Evolutionary conservation across 257 asterid genomes (phyloP).

Genomic region (Solanum lycopersicoides): DNA sequence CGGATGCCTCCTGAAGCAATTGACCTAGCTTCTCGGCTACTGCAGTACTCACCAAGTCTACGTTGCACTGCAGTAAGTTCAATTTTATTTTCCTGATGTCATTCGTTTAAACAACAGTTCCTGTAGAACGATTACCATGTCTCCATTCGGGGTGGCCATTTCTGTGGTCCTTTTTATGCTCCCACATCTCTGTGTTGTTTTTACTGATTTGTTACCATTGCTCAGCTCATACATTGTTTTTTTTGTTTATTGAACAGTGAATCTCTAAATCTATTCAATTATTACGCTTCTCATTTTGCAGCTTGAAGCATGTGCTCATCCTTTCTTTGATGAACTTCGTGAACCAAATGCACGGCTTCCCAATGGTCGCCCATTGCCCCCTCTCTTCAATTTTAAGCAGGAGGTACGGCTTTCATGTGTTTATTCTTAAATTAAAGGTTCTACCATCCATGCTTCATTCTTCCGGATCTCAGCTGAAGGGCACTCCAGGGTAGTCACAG

Average conservation of each 20-base stretch:
- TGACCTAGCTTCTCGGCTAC: constrained; percentile 86
- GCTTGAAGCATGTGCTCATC: constrained; percentile 85
- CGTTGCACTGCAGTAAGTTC: constrained; percentile 91
- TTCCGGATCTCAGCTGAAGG: not conserved
- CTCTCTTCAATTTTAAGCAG: constrained; percentile 82
- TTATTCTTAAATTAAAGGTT: not conserved
- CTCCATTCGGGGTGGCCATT: not conserved
- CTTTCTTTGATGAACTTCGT: constrained; percentile 92
- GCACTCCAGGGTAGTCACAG: not conserved
- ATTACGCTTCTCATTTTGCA: constrained; percentile 27
- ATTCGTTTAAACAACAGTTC: not conserved
- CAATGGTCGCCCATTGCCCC: constrained; percentile 81
- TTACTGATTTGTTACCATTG: not conserved
- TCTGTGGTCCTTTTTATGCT: not conserved
- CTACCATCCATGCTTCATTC: not conserved
- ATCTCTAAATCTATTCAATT: not conserved
- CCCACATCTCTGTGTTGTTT: not conserved
- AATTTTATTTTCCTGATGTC: not conserved
- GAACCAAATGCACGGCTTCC: constrained; percentile 85
- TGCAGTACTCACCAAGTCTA: constrained; percentile 93
- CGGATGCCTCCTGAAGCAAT: constrained; percentile 98
- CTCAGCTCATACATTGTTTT: not conserved
- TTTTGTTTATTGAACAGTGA: not conserved
- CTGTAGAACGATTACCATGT: not conserved
- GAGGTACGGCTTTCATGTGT: constrained; percentile 36